Evolutionary conservation across 1,284 basidiomycete genomes (phyloP).

Genomic region (Cutaneotrichosporon curvatum): DNA sequence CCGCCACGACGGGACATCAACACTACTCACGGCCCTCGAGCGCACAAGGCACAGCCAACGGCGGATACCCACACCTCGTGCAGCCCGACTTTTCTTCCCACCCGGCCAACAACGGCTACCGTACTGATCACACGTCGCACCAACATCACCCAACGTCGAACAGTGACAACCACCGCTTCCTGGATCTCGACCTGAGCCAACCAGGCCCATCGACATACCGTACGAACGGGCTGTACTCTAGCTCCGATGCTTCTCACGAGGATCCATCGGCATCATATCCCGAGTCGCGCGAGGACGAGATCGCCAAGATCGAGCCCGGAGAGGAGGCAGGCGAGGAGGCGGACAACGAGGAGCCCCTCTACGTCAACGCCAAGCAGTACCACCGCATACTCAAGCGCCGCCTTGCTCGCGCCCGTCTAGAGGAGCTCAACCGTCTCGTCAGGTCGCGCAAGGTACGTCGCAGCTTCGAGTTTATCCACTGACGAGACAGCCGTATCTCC

Average conservation of each 20-base stretch:
- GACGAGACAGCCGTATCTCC: constrained; percentile 78
- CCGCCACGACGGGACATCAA: neutral
- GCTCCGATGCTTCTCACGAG: constrained; percentile 14
- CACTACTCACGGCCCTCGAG: constrained; percentile 4
- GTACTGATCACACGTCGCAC: constrained; percentile 7
- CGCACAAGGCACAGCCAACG: constrained; percentile 1
- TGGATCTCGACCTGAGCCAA: constrained; percentile 28
- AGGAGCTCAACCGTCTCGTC: constrained; percentile 84
- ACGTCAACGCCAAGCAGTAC: constrained; percentile 97
- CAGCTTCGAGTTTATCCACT: neutral
- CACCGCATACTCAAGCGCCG: constrained; percentile 90
- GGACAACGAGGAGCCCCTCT: constrained; percentile 86
- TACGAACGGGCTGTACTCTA: constrained; percentile 7
- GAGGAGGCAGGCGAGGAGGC: constrained; percentile 19
- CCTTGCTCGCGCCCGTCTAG: constrained; percentile 75
- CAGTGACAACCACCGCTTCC: constrained; percentile 22
- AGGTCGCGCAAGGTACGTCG: constrained; percentile 73
- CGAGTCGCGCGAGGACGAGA: constrained; percentile 12
- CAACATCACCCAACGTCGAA: constrained; percentile 10
- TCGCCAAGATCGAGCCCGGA: constrained; percentile 22
- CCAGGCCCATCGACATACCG: constrained; percentile 29
- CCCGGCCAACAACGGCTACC: constrained; percentile 6
- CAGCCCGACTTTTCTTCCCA: constrained; percentile 15
- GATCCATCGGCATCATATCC: constrained; percentile 3
- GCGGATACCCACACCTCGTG: constrained; percentile 14